Percentiles rank a stretch among this genome's conserved stretches.
Evolutionary conservation across 148 eudicot genomes (phyloP).

Genomic region (Arbutus unedo): DNA sequence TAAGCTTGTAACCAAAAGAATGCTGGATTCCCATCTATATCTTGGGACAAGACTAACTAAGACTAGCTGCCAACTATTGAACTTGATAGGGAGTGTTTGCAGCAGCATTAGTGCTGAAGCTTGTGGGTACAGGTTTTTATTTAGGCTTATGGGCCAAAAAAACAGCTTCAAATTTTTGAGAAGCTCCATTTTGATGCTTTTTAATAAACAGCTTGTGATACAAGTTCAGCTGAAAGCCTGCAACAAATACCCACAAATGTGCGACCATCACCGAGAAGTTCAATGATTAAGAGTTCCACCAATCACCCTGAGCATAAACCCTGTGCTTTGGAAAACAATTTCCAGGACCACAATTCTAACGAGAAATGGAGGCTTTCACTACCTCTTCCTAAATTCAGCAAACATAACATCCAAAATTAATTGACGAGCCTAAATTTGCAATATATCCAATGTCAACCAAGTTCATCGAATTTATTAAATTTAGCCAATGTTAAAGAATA

Average conservation of each 20-base stretch:
- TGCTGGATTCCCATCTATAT: background rate
- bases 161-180: background rate
- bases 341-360: background rate
- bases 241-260: background rate
- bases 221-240: background rate
- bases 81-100: background rate
- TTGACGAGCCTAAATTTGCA: background rate
- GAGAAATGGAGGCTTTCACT: background rate
- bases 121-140: background rate
- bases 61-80: constrained; percentile 1
- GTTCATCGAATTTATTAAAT: background rate
- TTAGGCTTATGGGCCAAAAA: background rate
- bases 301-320: background rate
- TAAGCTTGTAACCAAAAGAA: background rate
- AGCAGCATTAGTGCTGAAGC: background rate
- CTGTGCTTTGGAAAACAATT: background rate
- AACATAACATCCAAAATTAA: background rate
- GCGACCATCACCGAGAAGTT: background rate
- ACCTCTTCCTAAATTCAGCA: background rate
- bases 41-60: background rate
- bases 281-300: background rate
- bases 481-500: background rate
- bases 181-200: constrained; percentile 6
- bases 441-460: background rate
- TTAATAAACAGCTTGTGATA: background rate